These are phyloP conservation scores for Lipomyces yamanashiensis DNA, from an alignment of 805 yeast species.

Conservation along the genomic window DNA sequence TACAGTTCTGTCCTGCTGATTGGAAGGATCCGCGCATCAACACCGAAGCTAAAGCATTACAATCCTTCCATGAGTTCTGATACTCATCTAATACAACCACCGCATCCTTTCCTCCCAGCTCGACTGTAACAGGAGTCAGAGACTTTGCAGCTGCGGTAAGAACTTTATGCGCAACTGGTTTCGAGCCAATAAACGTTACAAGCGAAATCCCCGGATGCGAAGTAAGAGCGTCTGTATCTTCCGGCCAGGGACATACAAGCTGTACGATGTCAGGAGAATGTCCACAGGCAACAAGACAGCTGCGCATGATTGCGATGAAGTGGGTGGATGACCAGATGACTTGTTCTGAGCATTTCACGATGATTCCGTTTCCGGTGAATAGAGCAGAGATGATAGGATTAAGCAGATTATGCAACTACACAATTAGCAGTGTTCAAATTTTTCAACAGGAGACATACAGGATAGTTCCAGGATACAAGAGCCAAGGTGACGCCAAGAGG, in stretches of 20 bases:
- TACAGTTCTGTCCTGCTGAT: constrained; percentile 97
- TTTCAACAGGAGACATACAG: constrained; percentile 44
- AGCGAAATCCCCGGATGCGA: constrained; percentile 82
- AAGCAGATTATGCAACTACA: constrained; percentile 76
- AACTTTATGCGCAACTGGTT: constrained; percentile 89
- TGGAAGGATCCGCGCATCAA: constrained; percentile 96
- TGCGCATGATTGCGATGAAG: constrained; percentile 71
- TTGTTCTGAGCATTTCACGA: constrained; percentile 93
- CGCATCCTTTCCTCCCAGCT: constrained; percentile 96
- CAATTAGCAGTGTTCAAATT: background rate
- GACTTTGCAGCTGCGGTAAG: constrained; percentile 79
- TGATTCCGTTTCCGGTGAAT: constrained; percentile 88
- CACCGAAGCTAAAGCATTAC: constrained; percentile 68
- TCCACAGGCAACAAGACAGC: constrained; percentile 74
- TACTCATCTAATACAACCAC: constrained; percentile 79
- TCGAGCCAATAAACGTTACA: constrained; percentile 94
- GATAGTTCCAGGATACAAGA: constrained; percentile 95
- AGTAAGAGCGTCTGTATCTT: constrained; percentile 83
- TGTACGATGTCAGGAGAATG: constrained; percentile 84
- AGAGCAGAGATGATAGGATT: constrained; percentile 91
- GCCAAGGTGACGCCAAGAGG: constrained; percentile 91
- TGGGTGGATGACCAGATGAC: constrained; percentile 93
- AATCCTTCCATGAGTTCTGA: constrained; percentile 22
- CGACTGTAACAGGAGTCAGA: constrained; percentile 94
- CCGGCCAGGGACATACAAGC: constrained; percentile 85